Evolutionary conservation across 139 green algal genomes (phyloP), one percentile per base, ranked within the genome.

Genomic region (Micromonas pusilla): DNA sequence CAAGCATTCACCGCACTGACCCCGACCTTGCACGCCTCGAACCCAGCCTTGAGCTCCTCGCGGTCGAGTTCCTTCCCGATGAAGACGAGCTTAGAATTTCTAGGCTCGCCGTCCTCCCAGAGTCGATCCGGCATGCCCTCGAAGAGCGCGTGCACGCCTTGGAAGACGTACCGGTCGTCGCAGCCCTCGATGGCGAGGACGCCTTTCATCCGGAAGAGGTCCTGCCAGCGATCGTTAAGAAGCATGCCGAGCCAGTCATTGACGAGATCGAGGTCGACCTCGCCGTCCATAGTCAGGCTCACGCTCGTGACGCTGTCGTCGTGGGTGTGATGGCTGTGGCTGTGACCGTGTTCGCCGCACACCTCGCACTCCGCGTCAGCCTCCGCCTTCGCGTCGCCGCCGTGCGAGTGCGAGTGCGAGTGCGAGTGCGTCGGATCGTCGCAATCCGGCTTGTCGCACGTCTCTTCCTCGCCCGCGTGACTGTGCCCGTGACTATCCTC

Each of bases 161-260:
- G 82, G 82, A 96, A 97, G 28, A 98, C 89, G 70, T 96, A 97
- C 30, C 89, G 83, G 66, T 90, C 86, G 23, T 92, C 83, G 82
- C 74, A 76, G 16, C 66, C 77, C 34, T 82, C 25, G 36, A 88
- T 87, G 23, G 82, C 65, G 26, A 88, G 73, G 4, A 88, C 78
- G 32, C 94, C 94, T 91, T 98, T 98, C 87, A 96, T 97, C 66
- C 94, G 90, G 84, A 93, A 98, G 16, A 98, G 80, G 82, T 98
- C 93, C 70, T 98, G 91, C 25, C 78, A 83, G 4, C 89, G 81
- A 13, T 89, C 80, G 79, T 95, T 82, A 31, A 98, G 82, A 73
- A 98, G 81, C 25, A 87, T 85, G n/a, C 92, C 91, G 81, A 98
- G 86, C 79, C 90, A 94, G 78, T 91, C 89, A 82, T 97, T 97